A percentile compares a stretch with the other conserved stretches of the same genome.
Conservation (phyloP, 2,329 filamentous ascomycete genomes). For the Thyridium curvatum region DNA sequence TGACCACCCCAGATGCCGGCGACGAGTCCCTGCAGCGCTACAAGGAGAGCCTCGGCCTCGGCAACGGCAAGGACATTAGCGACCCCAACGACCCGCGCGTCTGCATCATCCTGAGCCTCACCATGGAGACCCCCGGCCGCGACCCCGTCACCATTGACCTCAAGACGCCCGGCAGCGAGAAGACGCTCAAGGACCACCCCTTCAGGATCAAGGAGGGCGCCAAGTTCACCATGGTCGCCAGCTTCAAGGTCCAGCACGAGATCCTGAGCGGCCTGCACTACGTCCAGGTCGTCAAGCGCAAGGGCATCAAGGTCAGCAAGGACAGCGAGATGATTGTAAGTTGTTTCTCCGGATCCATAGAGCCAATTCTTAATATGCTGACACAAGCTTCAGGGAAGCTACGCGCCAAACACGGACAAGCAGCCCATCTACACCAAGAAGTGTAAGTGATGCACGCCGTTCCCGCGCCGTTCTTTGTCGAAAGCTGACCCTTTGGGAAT, state of each 20-base stretch:
- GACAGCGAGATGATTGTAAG: slow-evolving; percentile 96
- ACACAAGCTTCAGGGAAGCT: slow-evolving; percentile 63
- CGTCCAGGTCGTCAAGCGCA: slow-evolving; percentile 86
- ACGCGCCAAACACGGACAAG: slow-evolving; percentile 85
- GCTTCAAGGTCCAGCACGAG: slow-evolving; percentile 95
- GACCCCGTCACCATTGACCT: slow-evolving; percentile 86
- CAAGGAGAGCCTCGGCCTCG: slow-evolving; percentile 92
- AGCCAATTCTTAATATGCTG: slow-evolving; percentile 3
- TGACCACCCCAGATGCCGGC: slow-evolving; percentile 44
- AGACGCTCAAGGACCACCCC: slow-evolving; percentile 78
- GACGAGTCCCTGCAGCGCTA: slow-evolving; percentile 96
- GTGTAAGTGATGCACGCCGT: slow-evolving; percentile 53
- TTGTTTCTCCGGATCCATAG: slow-evolving; percentile 11
- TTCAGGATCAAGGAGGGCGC: slow-evolving; percentile 97
- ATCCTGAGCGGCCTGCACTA: slow-evolving; percentile 95
- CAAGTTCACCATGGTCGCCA: slow-evolving; percentile 88
- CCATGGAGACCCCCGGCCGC: slow-evolving; percentile 79
- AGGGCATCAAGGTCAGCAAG: slow-evolving; percentile 82
- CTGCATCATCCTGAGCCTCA: slow-evolving; percentile 88
- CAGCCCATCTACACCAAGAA: slow-evolving; percentile 83
- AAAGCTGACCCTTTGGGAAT: too few relatives aligned
- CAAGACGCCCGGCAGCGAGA: slow-evolving; percentile 64
- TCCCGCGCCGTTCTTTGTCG: neutral
- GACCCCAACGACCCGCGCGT: slow-evolving; percentile 78
- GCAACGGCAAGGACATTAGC: slow-evolving; percentile 64